Conservation (phyloP, 192 early-diverging fungal genomes). For the Coemansia asiatica region DNA sequence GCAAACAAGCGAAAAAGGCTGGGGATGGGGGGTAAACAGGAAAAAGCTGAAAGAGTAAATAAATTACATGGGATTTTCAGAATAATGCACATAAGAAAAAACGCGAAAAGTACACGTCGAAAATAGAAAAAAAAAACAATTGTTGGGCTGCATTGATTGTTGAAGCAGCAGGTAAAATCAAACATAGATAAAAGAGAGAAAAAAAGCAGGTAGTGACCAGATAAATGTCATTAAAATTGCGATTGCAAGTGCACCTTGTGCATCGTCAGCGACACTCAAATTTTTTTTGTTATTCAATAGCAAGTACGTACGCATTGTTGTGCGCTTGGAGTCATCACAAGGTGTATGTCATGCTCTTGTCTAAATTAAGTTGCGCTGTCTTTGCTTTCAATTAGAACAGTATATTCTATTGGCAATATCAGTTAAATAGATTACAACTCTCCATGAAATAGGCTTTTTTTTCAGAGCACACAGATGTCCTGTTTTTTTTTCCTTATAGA, state of each 20-base stretch:
- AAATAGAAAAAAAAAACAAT: not conserved
- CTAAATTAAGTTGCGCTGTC: too few relatives aligned
- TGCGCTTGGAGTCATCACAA: too few relatives aligned
- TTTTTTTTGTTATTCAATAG: not conserved
- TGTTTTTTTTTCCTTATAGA: too few relatives aligned
- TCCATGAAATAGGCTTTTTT: too few relatives aligned
- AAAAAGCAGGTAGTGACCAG: not conserved
- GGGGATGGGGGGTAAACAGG: not conserved
- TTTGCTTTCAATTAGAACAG: too few relatives aligned
- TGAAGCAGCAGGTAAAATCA: not conserved
- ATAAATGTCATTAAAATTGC: too few relatives aligned
- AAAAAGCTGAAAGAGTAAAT: not conserved
- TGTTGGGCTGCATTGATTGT: not conserved
- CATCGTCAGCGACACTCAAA: not conserved
- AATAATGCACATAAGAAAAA: not conserved
- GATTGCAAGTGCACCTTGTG: too few relatives aligned
- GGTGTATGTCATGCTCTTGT: too few relatives aligned
- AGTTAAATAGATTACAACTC: too few relatives aligned
- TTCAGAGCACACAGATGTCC: too few relatives aligned
- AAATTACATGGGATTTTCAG: conserved; percentile 1
- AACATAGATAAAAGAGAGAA: not conserved
- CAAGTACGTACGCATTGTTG: not conserved
- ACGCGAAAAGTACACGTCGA: conserved; percentile 10
- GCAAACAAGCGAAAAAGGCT: not conserved
- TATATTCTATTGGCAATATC: too few relatives aligned